Evolutionary conservation across 345 rosid genomes (phyloP).

Genomic region (Eucalyptus coolabah): DNA sequence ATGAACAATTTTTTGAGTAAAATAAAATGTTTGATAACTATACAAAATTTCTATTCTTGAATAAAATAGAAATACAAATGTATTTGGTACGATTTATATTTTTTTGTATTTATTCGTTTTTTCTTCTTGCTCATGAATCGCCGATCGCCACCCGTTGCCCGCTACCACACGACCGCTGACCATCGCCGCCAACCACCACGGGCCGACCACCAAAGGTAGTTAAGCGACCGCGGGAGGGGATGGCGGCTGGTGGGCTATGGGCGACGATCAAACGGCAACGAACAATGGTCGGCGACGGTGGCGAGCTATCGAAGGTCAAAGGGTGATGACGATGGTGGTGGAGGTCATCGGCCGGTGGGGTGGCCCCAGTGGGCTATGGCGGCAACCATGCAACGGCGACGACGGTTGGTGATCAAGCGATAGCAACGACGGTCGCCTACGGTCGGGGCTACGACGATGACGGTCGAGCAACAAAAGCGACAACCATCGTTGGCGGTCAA

Average conservation of each 20-base stretch:
- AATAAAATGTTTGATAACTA: too few relatives aligned
- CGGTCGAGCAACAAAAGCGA: rapidly evolving
- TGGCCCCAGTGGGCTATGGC: too few relatives aligned
- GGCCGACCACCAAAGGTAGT: rapidly evolving
- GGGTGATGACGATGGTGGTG: rapidly evolving
- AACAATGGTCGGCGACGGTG: rapidly evolving
- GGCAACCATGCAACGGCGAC: rapidly evolving
- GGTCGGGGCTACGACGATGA: rapidly evolving
- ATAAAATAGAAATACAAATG: too few relatives aligned
- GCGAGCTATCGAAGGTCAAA: rapidly evolving
- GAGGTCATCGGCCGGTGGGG: rapidly evolving
- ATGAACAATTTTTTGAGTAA: too few relatives aligned
- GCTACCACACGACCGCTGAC: rapidly evolving
- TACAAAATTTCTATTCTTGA: rapidly evolving
- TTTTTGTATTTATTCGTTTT: too few relatives aligned
- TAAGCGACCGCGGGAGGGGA: rapidly evolving
- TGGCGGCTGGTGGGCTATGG: rapidly evolving
- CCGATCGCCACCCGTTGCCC: rapidly evolving
- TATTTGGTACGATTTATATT: too few relatives aligned
- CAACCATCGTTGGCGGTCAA: rapidly evolving
- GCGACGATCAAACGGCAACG: rapidly evolving
- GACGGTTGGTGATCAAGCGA: rapidly evolving
- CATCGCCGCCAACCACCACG: rapidly evolving
- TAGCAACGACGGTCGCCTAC: rapidly evolving
- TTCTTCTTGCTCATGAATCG: too few relatives aligned